A percentile compares a stretch with the other conserved stretches of the same genome.
Conservation (phyloP, 306 rosid species). For the Amphicarpaea edgeworthii region DNA sequence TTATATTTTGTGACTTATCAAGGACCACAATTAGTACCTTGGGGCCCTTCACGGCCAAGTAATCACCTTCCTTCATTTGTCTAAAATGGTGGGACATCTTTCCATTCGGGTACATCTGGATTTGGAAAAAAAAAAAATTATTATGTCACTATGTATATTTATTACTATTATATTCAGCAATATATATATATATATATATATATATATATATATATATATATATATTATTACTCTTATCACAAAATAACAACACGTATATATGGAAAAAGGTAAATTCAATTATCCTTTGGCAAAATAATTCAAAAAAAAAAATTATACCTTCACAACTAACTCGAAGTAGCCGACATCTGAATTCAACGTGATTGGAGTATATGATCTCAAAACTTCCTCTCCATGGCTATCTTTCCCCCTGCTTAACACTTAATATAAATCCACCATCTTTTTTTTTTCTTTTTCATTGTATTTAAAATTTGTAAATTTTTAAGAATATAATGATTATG, state of each 20-base stretch:
- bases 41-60: slow-evolving; percentile 73
- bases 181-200: too few relatives aligned
- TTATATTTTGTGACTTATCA: neutral
- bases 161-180: too few relatives aligned
- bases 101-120: slow-evolving; percentile 89
- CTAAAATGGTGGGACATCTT: slow-evolving; percentile 86
- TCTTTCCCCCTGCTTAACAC: slow-evolving; percentile 65
- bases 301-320: slow-evolving; percentile 54
- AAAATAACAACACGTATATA: neutral
- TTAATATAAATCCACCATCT: too few relatives aligned
- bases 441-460: too few relatives aligned
- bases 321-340: slow-evolving; percentile 75
- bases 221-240: too few relatives aligned
- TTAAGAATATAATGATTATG: too few relatives aligned
- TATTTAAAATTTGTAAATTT: too few relatives aligned
- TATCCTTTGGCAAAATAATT: neutral
- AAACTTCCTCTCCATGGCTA: slow-evolving; percentile 62
- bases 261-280: neutral
- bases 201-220: too few relatives aligned
- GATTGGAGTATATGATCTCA: slow-evolving; percentile 80
- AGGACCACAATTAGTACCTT: slow-evolving; percentile 54
- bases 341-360: slow-evolving; percentile 81
- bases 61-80: slow-evolving; percentile 72
- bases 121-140: neutral
- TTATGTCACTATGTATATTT: too few relatives aligned